These are phyloP conservation scores for Beauveria rudraprayagi DNA, from an alignment of 2,329 filamentous ascomycete species.

Conservation along the genomic window DNA sequence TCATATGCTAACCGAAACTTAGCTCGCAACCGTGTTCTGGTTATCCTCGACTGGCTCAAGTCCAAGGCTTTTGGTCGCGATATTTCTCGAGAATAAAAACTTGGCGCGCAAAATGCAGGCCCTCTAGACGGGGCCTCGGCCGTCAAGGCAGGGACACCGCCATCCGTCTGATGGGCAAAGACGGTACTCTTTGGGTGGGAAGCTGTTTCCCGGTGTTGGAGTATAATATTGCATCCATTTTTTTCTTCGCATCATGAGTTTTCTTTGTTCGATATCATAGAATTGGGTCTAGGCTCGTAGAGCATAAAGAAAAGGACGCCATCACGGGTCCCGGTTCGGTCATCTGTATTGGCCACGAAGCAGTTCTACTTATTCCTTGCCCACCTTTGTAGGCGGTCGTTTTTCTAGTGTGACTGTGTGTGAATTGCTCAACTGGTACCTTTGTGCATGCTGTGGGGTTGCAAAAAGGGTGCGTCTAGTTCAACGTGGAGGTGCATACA, in stretches of 20 bases:
- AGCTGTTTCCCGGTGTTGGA: slow-evolving; percentile 8
- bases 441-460: too few species aligned
- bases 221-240: slow-evolving; percentile 11
- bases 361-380: slow-evolving; percentile 7
- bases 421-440: too few species aligned
- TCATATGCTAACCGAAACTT: slow-evolving; percentile 17
- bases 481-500: too few species aligned
- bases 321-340: not conserved
- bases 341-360: slow-evolving; percentile 10
- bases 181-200: slow-evolving; percentile 2
- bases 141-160: not conserved
- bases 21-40: slow-evolving; percentile 91
- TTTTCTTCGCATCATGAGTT: not conserved
- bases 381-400: not conserved
- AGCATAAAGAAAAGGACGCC: slow-evolving; percentile 9
- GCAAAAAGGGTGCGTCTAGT: too few species aligned
- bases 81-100: slow-evolving; percentile 67
- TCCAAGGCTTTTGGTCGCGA: slow-evolving; percentile 95
- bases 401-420: not conserved
- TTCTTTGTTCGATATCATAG: slow-evolving; percentile 11
- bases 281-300: slow-evolving; percentile 10
- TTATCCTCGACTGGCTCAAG: slow-evolving; percentile 93
- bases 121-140: not conserved
- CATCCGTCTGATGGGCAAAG: not conserved
- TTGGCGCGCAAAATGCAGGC: not conserved